These are phyloP conservation scores for Syncephalis plumigaleata DNA, from an alignment of 371 early-diverging fungal genomes.

Conservation along the genomic window DNA sequence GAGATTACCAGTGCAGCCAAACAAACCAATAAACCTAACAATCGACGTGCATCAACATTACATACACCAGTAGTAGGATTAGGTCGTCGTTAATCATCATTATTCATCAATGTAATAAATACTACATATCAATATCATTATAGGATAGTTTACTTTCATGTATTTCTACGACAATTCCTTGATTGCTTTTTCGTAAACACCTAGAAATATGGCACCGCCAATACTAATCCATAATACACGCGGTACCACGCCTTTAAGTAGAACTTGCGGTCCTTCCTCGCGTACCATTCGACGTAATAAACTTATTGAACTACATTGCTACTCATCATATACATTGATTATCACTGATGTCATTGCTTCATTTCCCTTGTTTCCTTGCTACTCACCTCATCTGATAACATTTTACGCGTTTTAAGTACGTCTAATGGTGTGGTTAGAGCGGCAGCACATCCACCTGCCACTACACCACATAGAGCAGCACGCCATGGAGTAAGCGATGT, in stretches of 20 bases:
- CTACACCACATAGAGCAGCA: slow-evolving; percentile 72
- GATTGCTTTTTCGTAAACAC: slow-evolving; percentile 76
- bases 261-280: slow-evolving; percentile 61
- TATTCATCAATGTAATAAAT: no score
- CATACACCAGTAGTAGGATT: no score
- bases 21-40: slow-evolving; percentile 12
- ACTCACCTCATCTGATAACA: slow-evolving; percentile 38
- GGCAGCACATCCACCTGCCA: slow-evolving; percentile 85
- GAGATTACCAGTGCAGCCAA: slow-evolving; percentile 4
- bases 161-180: slow-evolving; percentile 10
- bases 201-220: slow-evolving; percentile 90
- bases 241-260: slow-evolving; percentile 82
- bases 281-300: slow-evolving; percentile 54
- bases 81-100: no score
- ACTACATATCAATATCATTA: no score
- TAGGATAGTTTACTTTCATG: no score
- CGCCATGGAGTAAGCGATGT: slow-evolving; percentile 49
- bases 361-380: not conserved
- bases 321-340: no score
- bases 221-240: slow-evolving; percentile 89
- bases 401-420: slow-evolving; percentile 81
- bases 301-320: not conserved
- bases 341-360: no score
- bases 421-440: slow-evolving; percentile 86
- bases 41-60: no score